Base-by-base conservation (phyloP, 164 flowering plant genomes). In the Stephania japonica region DNA sequence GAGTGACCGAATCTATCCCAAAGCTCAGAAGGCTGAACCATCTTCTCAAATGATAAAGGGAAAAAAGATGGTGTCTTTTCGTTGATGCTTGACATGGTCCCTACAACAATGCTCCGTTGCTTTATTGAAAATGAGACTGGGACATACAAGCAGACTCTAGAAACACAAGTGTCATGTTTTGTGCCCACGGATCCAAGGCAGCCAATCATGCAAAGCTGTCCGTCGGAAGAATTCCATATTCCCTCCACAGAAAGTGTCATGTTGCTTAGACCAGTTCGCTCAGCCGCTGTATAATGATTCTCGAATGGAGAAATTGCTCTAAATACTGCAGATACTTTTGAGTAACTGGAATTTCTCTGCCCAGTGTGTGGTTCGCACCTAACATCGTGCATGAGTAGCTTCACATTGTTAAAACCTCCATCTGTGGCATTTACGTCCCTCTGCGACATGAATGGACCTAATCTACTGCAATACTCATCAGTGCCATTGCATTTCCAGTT, bases 171-270 rank as follows among this genome's bases (percentile, higher is more conserved):
- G 43, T 68, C 78, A 14, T 73, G 79, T 70, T 77, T 80, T n/a
- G 73, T 59, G 72, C 81, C 82, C 19, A 70, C 69, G 24, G 73
- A 23, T 49, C 89, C 90, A 76, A 81, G 80, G 74, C 98, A 92
- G 64, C 94, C 97, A 75, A 89, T 84, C 98, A 92, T 94, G 85
- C 98, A 94, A 42, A 94, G 88, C 80, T 91, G 97, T 66, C 98
- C 97, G 74, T 81, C 83, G 18, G 97, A 87, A 70, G 94, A 85
- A 27, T 80, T 87, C 97, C 97, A 94, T 21, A 86, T 75, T 72
- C 98, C 98, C 77, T 94, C 98, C 18, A 89, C 87, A 70, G 86
- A 73, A 77, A 94, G 82, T 67, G 93, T 88, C 92, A 86, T 83
- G 69, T 86, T 87, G 76, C 71, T 81, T 12, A 86, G 83, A 67